Percentiles rank a stretch among this genome's conserved stretches.
phyloP scores from a whole-genome alignment of 192 early-diverging fungal species.

The Coemansia asiatica region DNA sequence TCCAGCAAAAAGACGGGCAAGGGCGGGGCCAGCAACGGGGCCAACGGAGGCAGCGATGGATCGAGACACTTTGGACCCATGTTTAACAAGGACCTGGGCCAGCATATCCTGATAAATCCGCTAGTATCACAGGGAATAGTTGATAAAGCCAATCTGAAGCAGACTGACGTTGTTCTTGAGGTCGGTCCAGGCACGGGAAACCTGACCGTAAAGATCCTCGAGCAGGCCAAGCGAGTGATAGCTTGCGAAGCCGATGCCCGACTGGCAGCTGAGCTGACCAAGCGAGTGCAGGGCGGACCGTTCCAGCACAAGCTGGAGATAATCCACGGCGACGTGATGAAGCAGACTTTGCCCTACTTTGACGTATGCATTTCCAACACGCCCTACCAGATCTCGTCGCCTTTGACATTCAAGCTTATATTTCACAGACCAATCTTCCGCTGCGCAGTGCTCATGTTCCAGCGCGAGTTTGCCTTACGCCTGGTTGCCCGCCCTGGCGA shows the following conservation, averaged over 20 bases:
- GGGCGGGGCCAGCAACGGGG: background rate
- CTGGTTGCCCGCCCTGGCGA: slow-evolving; percentile 94
- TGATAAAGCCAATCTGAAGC: slow-evolving; percentile 79
- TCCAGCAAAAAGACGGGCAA: slow-evolving; percentile 9
- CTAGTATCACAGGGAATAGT: slow-evolving; percentile 94
- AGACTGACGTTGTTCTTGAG: slow-evolving; percentile 83
- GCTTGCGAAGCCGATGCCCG: slow-evolving; percentile 97
- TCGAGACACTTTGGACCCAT: slow-evolving; percentile 74
- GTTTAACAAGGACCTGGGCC: slow-evolving; percentile 96
- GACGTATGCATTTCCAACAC: slow-evolving; percentile 99
- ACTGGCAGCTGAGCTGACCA: slow-evolving; percentile 92
- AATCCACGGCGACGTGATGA: slow-evolving; percentile 97
- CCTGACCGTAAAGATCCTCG: slow-evolving; percentile 91
- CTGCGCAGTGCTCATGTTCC: slow-evolving; percentile 97
- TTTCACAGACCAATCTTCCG: slow-evolving; percentile 91
- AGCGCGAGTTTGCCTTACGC: slow-evolving; percentile 96
- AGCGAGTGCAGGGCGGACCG: slow-evolving; percentile 90
- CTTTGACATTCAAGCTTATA: slow-evolving; percentile 92
- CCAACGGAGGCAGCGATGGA: slow-evolving; percentile 14
- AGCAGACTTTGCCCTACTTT: slow-evolving; percentile 94
- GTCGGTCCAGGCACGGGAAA: slow-evolving; percentile 99
- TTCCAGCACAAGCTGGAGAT: slow-evolving; percentile 73
- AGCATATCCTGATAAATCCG: slow-evolving; percentile 99
- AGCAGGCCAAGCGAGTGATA: slow-evolving; percentile 88
- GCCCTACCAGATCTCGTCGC: slow-evolving; percentile 95